Conservation (phyloP, 2,329 filamentous ascomycete genomes). For the Lachnellula arida region DNA sequence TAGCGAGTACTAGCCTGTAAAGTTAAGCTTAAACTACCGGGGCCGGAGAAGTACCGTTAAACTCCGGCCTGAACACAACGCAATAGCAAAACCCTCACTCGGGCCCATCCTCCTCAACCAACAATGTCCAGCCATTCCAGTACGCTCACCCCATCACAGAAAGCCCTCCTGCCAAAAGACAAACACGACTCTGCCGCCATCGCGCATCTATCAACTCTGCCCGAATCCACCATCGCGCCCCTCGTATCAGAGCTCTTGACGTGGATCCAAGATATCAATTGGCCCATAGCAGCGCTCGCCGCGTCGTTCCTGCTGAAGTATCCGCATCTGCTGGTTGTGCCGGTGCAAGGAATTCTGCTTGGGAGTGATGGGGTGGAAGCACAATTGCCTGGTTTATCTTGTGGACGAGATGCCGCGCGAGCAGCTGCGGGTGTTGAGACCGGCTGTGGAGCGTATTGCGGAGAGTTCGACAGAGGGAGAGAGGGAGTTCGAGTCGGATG, state of each 20-base stretch:
- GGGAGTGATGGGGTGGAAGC: conserved; percentile 6
- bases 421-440: conserved; percentile 36
- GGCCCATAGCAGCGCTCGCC: conserved; percentile 2
- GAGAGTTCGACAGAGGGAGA: conserved; percentile 58
- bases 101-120: background rate
- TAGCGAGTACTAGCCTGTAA: background rate
- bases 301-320: background rate
- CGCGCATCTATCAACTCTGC: background rate
- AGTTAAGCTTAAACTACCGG: background rate
- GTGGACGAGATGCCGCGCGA: conserved; percentile 9
- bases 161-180: background rate
- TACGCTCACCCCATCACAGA: background rate
- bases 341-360: background rate
- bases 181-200: background rate
- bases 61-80: background rate
- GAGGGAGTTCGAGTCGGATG: conserved; percentile 40
- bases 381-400: conserved; percentile 1
- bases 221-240: background rate
- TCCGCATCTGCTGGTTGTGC: background rate
- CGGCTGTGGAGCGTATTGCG: conserved; percentile 52
- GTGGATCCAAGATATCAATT: conserved; percentile 9
- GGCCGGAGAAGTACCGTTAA: background rate
- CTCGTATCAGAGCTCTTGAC: conserved; percentile 1
- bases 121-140: background rate
- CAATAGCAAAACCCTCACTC: too few species aligned